Conservation (phyloP, 352 stramenopile genomes). For the Phytophthora aleatoria region DNA sequence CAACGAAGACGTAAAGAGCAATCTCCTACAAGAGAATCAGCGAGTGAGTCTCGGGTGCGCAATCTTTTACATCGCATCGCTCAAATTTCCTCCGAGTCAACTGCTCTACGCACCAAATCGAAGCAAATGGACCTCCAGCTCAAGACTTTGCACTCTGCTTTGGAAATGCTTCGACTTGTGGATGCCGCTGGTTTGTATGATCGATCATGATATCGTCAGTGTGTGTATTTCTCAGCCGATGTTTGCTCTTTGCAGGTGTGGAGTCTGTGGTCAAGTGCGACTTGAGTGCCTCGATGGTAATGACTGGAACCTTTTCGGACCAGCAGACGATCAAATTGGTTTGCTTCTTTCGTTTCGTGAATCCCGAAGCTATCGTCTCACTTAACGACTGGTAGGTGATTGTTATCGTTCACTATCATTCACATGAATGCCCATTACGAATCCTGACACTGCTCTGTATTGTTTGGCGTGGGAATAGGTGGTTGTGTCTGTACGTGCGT, state of each 20-base stretch:
- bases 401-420: constrained; percentile 1
- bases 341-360: constrained; percentile 28
- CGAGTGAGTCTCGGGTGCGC: constrained; percentile 37
- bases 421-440: constrained; percentile 1
- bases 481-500: constrained; percentile 43
- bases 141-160: constrained; percentile 44
- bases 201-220: background rate
- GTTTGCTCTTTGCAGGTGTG: constrained; percentile 25
- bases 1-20: background rate
- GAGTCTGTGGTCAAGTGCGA: constrained; percentile 28
- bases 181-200: constrained; percentile 26
- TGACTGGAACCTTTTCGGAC: constrained; percentile 28
- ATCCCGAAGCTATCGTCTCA: constrained; percentile 24
- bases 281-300: constrained; percentile 20
- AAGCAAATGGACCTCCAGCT: constrained; percentile 46
- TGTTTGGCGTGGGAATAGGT: constrained; percentile 21
- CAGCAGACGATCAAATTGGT: constrained; percentile 29
- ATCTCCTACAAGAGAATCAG: constrained; percentile 4
- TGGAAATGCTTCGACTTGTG: constrained; percentile 42
- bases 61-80: constrained; percentile 46
- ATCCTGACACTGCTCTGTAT: constrained; percentile 6
- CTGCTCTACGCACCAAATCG: constrained; percentile 35
- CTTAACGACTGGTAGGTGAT: constrained; percentile 33
- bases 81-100: constrained; percentile 40
- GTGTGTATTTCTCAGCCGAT: constrained; percentile 3